Conservation (phyloP, 2,329 filamentous ascomycete species). For the Mariannaea sp. region DNA sequence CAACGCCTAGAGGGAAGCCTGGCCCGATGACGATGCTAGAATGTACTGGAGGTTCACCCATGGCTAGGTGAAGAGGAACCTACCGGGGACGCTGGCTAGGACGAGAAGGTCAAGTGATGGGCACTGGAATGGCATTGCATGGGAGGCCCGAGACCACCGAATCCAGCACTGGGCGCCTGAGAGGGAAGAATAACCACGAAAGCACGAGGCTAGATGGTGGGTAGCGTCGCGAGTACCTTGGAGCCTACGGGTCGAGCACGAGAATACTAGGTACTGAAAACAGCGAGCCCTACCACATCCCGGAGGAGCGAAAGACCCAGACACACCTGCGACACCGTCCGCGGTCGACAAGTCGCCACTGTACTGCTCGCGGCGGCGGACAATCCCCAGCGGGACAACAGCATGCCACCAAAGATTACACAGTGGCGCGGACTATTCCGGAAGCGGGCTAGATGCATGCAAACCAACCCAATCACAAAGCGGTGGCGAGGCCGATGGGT, state of each 20-base stretch:
- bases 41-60: conserved; percentile 12
- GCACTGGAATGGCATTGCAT: conserved; percentile 29
- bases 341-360: conserved; percentile 22
- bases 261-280: conserved; percentile 27
- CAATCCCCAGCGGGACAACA: conserved; percentile 23
- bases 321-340: conserved; percentile 29
- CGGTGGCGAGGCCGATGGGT: conserved; percentile 41
- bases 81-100: conserved; percentile 5
- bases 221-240: conserved; percentile 29
- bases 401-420: conserved; percentile 41
- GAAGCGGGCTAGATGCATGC: conserved; percentile 27
- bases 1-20: conserved; percentile 15
- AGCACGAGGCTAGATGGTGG: conserved; percentile 28
- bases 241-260: conserved; percentile 16
- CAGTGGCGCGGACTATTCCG: conserved; percentile 34
- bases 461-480: conserved; percentile 39
- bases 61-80: neutral
- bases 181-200: conserved; percentile 19
- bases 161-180: conserved; percentile 31
- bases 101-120: conserved; percentile 35
- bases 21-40: conserved; percentile 9
- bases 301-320: conserved; percentile 26
- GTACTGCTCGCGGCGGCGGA: conserved; percentile 27
- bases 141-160: conserved; percentile 30
- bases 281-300: conserved; percentile 25